Evolutionary conservation across 148 eudicot species (phyloP).

Genomic region (Pharnaceum exiguum): DNA sequence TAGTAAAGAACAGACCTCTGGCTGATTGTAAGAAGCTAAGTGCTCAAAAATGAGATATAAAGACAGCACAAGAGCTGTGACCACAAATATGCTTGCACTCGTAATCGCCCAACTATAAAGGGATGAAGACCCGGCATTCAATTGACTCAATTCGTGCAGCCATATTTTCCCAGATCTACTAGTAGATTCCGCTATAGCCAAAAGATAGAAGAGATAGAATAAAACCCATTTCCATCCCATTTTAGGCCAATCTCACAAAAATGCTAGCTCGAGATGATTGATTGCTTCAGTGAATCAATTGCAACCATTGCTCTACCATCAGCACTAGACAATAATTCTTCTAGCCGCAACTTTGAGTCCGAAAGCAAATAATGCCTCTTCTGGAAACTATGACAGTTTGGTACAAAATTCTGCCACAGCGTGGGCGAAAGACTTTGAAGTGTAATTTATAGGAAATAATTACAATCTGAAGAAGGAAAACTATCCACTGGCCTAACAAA

Average conservation of each 20-base stretch:
- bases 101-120: slow-evolving; percentile 69
- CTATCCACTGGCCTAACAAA: background rate
- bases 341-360: slow-evolving; percentile 1
- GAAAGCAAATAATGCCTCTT: background rate
- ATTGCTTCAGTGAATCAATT: slow-evolving; percentile 12
- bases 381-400: background rate
- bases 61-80: slow-evolving; percentile 79
- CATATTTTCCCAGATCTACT: slow-evolving; percentile 46
- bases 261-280: slow-evolving; percentile 5
- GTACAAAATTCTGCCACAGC: background rate
- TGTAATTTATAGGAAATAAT: background rate
- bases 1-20: slow-evolving; percentile 58
- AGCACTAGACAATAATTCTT: background rate
- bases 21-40: slow-evolving; percentile 86
- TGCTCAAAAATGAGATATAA: slow-evolving; percentile 82
- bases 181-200: slow-evolving; percentile 47
- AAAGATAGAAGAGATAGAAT: slow-evolving; percentile 32
- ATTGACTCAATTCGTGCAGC: slow-evolving; percentile 31
- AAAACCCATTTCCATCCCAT: slow-evolving; percentile 64
- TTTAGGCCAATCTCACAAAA: slow-evolving; percentile 6
- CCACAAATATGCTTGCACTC: slow-evolving; percentile 70
- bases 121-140: slow-evolving; percentile 37
- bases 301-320: slow-evolving; percentile 1
- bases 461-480: background rate
- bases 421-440: background rate